Evolutionary conservation across 2,329 filamentous ascomycete species (phyloP).

Genomic region (Phaeophleospora eucalypticola): DNA sequence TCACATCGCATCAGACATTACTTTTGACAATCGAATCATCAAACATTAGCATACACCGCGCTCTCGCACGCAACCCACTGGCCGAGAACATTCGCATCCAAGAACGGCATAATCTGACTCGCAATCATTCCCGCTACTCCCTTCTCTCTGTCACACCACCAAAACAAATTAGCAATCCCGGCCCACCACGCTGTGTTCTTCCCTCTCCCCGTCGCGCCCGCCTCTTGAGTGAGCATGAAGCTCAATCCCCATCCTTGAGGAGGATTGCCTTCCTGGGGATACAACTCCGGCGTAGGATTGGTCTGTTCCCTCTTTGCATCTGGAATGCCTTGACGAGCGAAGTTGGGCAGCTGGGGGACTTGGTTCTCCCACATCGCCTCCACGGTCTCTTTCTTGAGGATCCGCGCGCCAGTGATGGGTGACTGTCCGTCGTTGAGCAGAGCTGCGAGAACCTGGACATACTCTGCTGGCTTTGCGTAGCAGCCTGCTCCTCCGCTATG

Average conservation of each 20-base stretch:
- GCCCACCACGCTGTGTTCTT: conserved; percentile 35
- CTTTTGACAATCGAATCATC: no score
- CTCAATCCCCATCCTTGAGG: conserved; percentile 54
- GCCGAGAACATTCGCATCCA: conserved; percentile 32
- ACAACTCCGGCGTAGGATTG: conserved; percentile 39
- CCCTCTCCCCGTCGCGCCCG: conserved; percentile 33
- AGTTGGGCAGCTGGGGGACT: conserved; percentile 33
- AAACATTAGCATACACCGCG: conserved; percentile 23
- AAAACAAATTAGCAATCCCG: conserved; percentile 36
- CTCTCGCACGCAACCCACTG: conserved; percentile 33
- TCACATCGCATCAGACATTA: no score
- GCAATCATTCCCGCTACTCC: conserved; percentile 37
- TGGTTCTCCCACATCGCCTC: conserved; percentile 56
- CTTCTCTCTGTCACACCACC: conserved; percentile 37
- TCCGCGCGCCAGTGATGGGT: conserved; percentile 51
- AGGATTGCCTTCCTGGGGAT: conserved; percentile 36
- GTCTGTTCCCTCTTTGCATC: conserved; percentile 34
- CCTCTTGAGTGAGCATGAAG: conserved; percentile 33
- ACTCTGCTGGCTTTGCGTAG: conserved; percentile 58
- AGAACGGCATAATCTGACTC: conserved; percentile 36
- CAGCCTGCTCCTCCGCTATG: conserved; percentile 52
- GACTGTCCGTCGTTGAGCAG: conserved; percentile 62
- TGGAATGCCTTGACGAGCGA: conserved; percentile 30
- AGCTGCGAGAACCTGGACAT: conserved; percentile 57
- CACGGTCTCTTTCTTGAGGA: conserved; percentile 57